Evolutionary conservation across 2,329 filamentous ascomycete species (phyloP).

Genomic region (Cladorrhinum sp.): DNA sequence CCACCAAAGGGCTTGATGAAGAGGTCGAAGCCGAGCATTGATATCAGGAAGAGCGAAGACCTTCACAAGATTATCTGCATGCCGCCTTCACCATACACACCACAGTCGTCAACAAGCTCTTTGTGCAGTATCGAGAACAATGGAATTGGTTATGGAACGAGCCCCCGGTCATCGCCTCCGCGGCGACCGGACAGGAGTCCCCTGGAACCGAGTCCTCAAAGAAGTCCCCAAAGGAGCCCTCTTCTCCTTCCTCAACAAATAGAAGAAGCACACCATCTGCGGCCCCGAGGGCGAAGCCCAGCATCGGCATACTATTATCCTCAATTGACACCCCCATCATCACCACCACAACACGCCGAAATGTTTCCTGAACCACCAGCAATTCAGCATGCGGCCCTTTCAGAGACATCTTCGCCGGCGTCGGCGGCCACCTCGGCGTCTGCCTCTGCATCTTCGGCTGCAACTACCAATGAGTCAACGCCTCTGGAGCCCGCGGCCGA

Average conservation of each 20-base stretch:
- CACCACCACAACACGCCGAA: conserved; percentile 18
- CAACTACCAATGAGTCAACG: conserved; percentile 5
- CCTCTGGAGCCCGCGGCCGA: not conserved
- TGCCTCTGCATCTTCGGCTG: conserved; percentile 1
- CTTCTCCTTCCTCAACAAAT: conserved; percentile 25
- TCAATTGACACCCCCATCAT: conserved; percentile 20
- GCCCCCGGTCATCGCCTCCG: conserved; percentile 22
- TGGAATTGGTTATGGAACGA: conserved; percentile 18
- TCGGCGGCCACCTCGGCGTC: conserved; percentile 6
- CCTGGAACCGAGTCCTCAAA: conserved; percentile 20
- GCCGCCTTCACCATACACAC: conserved; percentile 38
- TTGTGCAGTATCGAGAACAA: conserved; percentile 43
- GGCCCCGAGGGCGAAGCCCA: conserved; percentile 13
- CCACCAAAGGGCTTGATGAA: conserved; percentile 32
- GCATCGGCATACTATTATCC: conserved; percentile 7
- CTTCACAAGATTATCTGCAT: conserved; percentile 39
- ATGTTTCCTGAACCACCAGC: conserved; percentile 13
- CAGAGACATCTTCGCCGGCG: not conserved
- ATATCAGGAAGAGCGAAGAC: conserved; percentile 39
- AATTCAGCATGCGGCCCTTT: not conserved
- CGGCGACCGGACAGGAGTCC: conserved; percentile 20
- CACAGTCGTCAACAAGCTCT: conserved; percentile 40
- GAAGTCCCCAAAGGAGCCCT: conserved; percentile 25
- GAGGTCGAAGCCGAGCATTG: conserved; percentile 36
- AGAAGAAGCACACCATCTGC: conserved; percentile 14